These are phyloP conservation scores for Sclerotinia minor DNA, from an alignment of 2,329 filamentous ascomycete genomes.

Conservation along the genomic window DNA sequence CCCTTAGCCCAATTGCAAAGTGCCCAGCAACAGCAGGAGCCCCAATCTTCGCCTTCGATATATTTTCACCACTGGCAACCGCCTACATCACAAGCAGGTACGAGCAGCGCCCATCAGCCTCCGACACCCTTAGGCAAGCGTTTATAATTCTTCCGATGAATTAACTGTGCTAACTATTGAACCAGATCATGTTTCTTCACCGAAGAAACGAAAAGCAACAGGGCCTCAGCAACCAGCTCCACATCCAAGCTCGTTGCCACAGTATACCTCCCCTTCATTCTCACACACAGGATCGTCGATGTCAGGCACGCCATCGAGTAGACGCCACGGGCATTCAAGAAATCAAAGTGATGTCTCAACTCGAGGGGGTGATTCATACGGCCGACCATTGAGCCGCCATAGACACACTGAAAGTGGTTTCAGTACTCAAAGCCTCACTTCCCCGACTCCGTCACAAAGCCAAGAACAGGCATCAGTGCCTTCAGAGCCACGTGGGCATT, in stretches of 20 bases:
- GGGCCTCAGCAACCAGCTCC: conserved; percentile 53
- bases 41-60: conserved; percentile 66
- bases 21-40: conserved; percentile 56
- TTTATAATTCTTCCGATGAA: conserved; percentile 49
- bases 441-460: conserved; percentile 29
- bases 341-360: conserved; percentile 62
- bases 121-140: conserved; percentile 71
- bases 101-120: conserved; percentile 61
- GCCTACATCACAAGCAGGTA: conserved; percentile 63
- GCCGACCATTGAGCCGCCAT: conserved; percentile 47
- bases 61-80: conserved; percentile 95
- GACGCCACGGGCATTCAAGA: conserved; percentile 61
- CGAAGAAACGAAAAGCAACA: conserved; percentile 80
- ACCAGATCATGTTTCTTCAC: conserved; percentile 68
- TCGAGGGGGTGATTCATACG: conserved; percentile 37
- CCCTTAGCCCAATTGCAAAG: conserved; percentile 55
- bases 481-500: conserved; percentile 34
- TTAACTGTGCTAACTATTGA: conserved; percentile 38
- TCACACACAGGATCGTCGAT: conserved; percentile 54
- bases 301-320: conserved; percentile 54
- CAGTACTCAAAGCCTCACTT: conserved; percentile 31
- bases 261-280: conserved; percentile 56
- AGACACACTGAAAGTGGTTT: conserved; percentile 38
- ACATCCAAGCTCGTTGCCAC: conserved; percentile 49
- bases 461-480: conserved; percentile 28